Evolutionary conservation across 495 filamentous ascomycete species (phyloP), one percentile per base, ranked within the genome.

Genomic region (Cladorrhinum samala): DNA sequence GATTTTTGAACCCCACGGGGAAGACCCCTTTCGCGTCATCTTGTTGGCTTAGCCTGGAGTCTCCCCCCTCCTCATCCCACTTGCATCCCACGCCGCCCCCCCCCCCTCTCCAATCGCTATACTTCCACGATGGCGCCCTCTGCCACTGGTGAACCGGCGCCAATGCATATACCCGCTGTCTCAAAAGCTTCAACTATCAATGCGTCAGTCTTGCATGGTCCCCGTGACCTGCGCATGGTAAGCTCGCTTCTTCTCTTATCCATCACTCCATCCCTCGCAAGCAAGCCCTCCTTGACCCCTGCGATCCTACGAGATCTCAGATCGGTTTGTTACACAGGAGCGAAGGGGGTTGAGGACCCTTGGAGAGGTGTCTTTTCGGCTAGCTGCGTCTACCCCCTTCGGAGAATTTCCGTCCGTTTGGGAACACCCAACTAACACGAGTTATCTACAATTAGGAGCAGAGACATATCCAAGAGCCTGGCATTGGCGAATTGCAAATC

Each of bases 401-500:
- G 45, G 52, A 23, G 25, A 46, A 46, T 58, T 53, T 45, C 52
- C 55, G 50, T 21, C 11, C 52, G 41, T 52, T 57, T 56, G 47
- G 55, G 9, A 55, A 7, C 2, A 42, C 37, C 60, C 62, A 41
- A 62, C 58, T 39, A 20, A n/a, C 8, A n/a, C n/a, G n/a, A n/a
- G n/a, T 16, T 27, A 21, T 36, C 42, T 21, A 30, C 16, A 3
- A 38, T 23, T 39, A 79, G 77, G 77, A 80, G 63, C 66, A 64
- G 9, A 67, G 74, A 54, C 69, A 9, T 43, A 74, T 80, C 42
- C 68, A 74, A 24, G 70, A 73, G 2, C 77, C 77, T 9, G 62
- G 66, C 8, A 21, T 58, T 52, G 76, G 72, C 14, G 83, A 91
- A 59, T 78, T 91, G 46, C 88, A 91, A 72, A 76, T 91, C 59